Evolutionary conservation across 352 stramenopile genomes (phyloP).

Genomic region (Phytophthora palmivora): DNA sequence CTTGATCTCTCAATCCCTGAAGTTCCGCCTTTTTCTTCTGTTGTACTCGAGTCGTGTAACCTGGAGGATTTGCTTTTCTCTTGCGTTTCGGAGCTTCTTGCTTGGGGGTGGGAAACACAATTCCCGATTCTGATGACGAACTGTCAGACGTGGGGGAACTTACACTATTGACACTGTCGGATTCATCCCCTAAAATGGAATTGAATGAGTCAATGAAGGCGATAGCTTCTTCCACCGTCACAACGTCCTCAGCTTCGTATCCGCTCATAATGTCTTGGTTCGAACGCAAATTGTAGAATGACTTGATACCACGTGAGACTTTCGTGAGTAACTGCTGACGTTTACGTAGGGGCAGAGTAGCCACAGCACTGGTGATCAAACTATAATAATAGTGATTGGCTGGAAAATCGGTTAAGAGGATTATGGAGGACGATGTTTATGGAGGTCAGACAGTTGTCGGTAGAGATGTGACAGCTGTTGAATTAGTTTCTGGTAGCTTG

Average conservation of each 20-base stretch:
- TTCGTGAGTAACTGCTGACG: no score
- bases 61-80: constrained; percentile 11
- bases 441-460: neutral
- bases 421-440: constrained; percentile 18
- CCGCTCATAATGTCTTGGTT: constrained; percentile 17
- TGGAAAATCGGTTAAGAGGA: constrained; percentile 7
- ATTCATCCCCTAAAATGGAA: constrained; percentile 2
- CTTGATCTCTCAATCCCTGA: constrained; percentile 6
- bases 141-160: neutral
- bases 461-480: no score
- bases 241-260: constrained; percentile 6
- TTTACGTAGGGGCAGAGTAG: no score
- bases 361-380: no score
- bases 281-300: constrained; percentile 20
- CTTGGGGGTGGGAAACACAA: neutral
- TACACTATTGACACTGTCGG: neutral
- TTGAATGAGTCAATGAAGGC: constrained; percentile 39
- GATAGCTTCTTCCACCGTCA: constrained; percentile 35
- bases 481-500: no score
- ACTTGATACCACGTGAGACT: no score
- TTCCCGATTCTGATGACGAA: constrained; percentile 1
- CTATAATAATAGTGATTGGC: no score
- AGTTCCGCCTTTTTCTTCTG: constrained; percentile 16
- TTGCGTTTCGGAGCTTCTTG: constrained; percentile 8
- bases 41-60: constrained; percentile 18